A percentile compares a stretch with the other conserved stretches of the same genome.
Conservation (phyloP, 352 stramenopile genomes). For the Phytopythium helicoides region DNA sequence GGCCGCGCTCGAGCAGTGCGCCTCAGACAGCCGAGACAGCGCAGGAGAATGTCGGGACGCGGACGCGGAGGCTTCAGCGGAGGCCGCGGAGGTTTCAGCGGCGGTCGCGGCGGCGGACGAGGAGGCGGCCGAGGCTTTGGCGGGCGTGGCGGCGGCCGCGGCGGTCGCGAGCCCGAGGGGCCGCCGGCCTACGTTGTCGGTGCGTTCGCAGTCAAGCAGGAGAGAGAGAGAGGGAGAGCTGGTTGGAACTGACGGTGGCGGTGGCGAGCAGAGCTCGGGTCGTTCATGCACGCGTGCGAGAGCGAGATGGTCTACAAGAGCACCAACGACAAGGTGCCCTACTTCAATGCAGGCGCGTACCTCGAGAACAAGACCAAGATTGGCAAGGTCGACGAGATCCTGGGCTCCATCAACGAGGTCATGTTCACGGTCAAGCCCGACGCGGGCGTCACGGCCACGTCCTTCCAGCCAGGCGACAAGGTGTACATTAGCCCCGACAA, state of each 20-base stretch:
- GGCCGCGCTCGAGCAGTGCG: background rate
- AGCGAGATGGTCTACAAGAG: slow-evolving; percentile 98
- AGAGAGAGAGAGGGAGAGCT: background rate
- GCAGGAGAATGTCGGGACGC: slow-evolving; percentile 52
- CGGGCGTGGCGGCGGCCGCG: slow-evolving; percentile 31
- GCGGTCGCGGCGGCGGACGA: slow-evolving; percentile 25
- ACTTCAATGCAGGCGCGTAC: slow-evolving; percentile 99
- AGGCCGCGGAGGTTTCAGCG: slow-evolving; percentile 35
- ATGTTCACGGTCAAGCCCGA: slow-evolving; percentile 98
- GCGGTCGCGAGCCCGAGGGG: slow-evolving; percentile 59
- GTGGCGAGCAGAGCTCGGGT: slow-evolving; percentile 85
- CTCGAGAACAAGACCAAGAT: slow-evolving; percentile 99
- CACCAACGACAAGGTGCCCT: slow-evolving; percentile 95
- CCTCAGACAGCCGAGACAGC: slow-evolving; percentile 6
- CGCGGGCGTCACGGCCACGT: slow-evolving; percentile 91
- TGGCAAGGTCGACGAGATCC: slow-evolving; percentile 99
- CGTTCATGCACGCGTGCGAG: slow-evolving; percentile 97
- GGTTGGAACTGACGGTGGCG: background rate
- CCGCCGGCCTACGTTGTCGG: slow-evolving; percentile 70
- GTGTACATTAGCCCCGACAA: slow-evolving; percentile 98
- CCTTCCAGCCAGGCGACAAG: slow-evolving; percentile 97
- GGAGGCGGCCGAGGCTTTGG: slow-evolving; percentile 45
- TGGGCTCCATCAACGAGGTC: slow-evolving; percentile 96
- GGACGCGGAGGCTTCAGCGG: slow-evolving; percentile 44
- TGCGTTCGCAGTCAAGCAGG: slow-evolving; percentile 17